A percentile compares a stretch with the other conserved stretches of the same genome.
These are phyloP conservation scores for Isatis lusitanica DNA, from an alignment of 441 rosid genomes.

Conservation along the genomic window DNA sequence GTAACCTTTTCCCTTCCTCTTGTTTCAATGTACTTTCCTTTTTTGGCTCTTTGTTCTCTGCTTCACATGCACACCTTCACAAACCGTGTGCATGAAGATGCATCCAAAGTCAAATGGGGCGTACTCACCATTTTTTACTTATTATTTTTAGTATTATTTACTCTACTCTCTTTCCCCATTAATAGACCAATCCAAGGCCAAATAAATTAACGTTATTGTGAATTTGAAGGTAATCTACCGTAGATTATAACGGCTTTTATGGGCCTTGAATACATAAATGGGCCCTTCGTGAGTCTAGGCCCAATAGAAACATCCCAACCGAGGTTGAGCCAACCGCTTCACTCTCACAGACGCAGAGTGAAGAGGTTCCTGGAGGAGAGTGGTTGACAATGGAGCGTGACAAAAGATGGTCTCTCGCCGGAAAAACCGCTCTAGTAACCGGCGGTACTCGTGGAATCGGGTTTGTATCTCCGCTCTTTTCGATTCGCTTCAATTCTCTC, in stretches of 20 bases:
- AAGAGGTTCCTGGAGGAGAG: conserved; percentile 1
- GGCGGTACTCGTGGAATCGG: conserved; percentile 85
- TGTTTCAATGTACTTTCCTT: conserved; percentile 30
- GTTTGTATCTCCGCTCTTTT: conserved; percentile 30
- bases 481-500: not conserved
- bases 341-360: not conserved
- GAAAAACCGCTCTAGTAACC: conserved; percentile 63
- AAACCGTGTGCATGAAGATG: conserved; percentile 36
- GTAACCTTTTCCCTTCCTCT: conserved; percentile 29
- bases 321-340: not conserved
- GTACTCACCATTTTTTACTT: not conserved
- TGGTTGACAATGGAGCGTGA: conserved; percentile 8
- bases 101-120: conserved; percentile 34
- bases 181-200: not conserved
- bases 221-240: not conserved
- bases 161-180: not conserved
- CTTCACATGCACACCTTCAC: conserved; percentile 23
- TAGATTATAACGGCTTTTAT: not conserved
- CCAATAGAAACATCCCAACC: not conserved
- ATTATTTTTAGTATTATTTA: not conserved
- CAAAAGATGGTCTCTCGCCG: conserved; percentile 53
- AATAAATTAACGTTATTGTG: not conserved
- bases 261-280: not conserved
- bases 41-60: conserved; percentile 18
- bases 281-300: not conserved